Conservation (phyloP, 331 rosid species). For the Erythrophleum ivorense region DNA sequence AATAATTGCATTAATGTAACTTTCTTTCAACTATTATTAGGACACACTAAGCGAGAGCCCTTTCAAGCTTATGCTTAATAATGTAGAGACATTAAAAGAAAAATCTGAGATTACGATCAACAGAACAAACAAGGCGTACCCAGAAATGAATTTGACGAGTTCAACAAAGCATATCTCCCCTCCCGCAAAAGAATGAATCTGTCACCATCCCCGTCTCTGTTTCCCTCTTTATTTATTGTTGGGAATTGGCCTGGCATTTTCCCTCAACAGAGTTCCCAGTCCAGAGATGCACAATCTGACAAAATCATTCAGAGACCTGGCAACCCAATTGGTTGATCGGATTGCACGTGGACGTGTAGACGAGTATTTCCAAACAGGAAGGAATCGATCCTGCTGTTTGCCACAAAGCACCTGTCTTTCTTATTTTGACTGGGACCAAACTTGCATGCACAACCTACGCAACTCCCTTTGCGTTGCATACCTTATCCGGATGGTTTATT, state of each 20-base stretch:
- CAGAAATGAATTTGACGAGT: slow-evolving; percentile 32
- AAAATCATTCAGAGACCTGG: slow-evolving; percentile 12
- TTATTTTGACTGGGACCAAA: neutral
- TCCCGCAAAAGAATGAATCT: slow-evolving; percentile 42
- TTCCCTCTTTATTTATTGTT: neutral
- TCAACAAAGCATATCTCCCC: slow-evolving; percentile 41
- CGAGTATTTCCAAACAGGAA: slow-evolving; percentile 37
- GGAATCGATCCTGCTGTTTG: slow-evolving; percentile 3
- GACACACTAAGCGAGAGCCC: neutral
- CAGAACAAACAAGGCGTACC: slow-evolving; percentile 31
- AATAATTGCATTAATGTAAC: neutral
- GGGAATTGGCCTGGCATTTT: neutral
- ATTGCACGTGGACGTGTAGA: slow-evolving; percentile 34
- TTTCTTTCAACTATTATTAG: neutral
- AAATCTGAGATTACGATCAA: neutral
- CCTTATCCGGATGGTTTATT: neutral
- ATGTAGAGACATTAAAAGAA: neutral
- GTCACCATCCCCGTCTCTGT: slow-evolving; percentile 20
- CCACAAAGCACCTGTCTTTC: neutral
- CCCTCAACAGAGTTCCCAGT: neutral
- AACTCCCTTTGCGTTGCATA: neutral
- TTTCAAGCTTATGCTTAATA: neutral
- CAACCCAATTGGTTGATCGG: slow-evolving; percentile 7
- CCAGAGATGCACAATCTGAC: slow-evolving; percentile 19
- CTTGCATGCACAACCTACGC: neutral